Base-by-base conservation (phyloP, 345 rosid genomes). In the Orychophragmus violaceus region DNA sequence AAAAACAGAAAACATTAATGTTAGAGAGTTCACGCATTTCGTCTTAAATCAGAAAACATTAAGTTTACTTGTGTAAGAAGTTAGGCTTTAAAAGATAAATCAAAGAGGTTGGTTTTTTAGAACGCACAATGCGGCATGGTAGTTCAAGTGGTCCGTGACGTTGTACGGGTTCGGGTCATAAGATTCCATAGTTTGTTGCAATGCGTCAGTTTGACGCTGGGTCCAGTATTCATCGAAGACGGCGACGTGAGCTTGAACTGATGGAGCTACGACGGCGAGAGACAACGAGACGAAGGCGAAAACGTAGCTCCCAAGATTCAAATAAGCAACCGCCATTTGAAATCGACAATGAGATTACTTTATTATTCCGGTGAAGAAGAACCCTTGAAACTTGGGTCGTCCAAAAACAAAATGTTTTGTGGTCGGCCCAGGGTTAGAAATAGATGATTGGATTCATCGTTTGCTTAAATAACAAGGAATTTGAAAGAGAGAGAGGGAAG, bases 221-320 rank as follows among this genome's bases (percentile, higher is more conserved):
- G 41, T 68, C 97, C 93, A 86, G 57, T 90, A 88, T 2, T 77
- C 81, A 36, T 90, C 95, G 21, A 35, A 74, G 18, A 68, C 73
- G 0, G 60, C 77, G 1, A 82, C 35, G 65, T 83, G 22, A 6
- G 89, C 87, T 22, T 28, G 52, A 70, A 46, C 62, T 59, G 68
- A 11, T 44, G 69, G 69, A 50, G 59, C 49, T 3, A 61, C 16
- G 3, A 44, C 10, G 0, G 69, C 64, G 6, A 76, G 18, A n/a
- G 56, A 41, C 50, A 70, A 66, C 1, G 59, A 17, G 62, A 76
- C 56, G 5, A 76, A 33, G 13, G 33, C 36, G 27, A 67, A 21
- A 54, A 67, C 64, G 59, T 66, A 61, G 53, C 58, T 54, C 32
- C 68, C 69, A 39, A 65, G 66, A 42, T 72, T 72, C 62, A 51